phyloP scores from a whole-genome alignment of 257 asterid species.

The Capsicum chinense region DNA sequence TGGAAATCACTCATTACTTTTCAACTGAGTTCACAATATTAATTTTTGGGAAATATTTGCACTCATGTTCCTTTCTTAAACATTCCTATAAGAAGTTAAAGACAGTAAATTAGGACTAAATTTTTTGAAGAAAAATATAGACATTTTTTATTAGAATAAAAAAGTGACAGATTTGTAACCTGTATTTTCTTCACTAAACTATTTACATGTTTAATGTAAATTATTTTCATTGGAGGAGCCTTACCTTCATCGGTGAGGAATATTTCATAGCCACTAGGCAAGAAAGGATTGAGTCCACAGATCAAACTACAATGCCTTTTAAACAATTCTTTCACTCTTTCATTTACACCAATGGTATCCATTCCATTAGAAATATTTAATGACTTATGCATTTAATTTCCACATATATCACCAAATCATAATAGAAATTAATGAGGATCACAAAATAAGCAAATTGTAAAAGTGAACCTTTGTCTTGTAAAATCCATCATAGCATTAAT shows the following conservation, averaged over 20 bases:
- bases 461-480: slow-evolving; percentile 82
- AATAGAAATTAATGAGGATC: not conserved
- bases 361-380: slow-evolving; percentile 53
- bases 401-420: not conserved
- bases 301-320: slow-evolving; percentile 86
- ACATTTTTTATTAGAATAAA: not conserved
- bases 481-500: slow-evolving; percentile 96
- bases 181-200: slow-evolving; percentile 93
- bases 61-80: slow-evolving; percentile 82
- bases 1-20: no score
- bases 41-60: slow-evolving; percentile 93
- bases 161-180: slow-evolving; percentile 47
- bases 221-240: slow-evolving; percentile 57
- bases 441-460: slow-evolving; percentile 11
- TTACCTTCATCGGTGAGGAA: slow-evolving; percentile 81
- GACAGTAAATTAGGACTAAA: not conserved
- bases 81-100: slow-evolving; percentile 68
- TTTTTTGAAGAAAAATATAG: not conserved
- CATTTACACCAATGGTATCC: slow-evolving; percentile 86
- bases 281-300: slow-evolving; percentile 90
- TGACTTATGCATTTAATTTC: not conserved
- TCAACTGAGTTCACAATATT: slow-evolving; percentile 30
- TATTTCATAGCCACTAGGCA: slow-evolving; percentile 92
- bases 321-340: slow-evolving; percentile 86
- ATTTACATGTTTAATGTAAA: slow-evolving; percentile 76